Percentiles rank a stretch among this genome's conserved stretches.
Evolutionary conservation across 1,284 basidiomycete species (phyloP).

Genomic region (Pyrrhoderma lamaoense): DNA sequence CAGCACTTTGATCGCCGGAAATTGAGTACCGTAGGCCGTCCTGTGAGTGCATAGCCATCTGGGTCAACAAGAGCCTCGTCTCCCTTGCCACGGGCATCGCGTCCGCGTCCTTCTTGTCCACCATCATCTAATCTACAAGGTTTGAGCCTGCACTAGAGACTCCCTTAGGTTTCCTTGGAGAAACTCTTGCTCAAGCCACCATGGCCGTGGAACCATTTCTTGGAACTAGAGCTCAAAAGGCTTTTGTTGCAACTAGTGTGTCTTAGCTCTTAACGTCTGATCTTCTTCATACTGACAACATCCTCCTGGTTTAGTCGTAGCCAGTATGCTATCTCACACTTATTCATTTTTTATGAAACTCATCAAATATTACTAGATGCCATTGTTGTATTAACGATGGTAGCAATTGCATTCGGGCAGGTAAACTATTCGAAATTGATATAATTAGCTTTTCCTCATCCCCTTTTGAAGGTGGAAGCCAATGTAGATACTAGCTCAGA

Average conservation of each 20-base stretch:
- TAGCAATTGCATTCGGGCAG: slow-evolving; percentile 33
- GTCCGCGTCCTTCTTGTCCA: too few species aligned
- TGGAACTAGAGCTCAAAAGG: slow-evolving; percentile 23
- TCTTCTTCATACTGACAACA: slow-evolving; percentile 17
- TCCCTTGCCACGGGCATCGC: too few species aligned
- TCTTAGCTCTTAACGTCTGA: slow-evolving; percentile 1
- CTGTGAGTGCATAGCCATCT: too few species aligned
- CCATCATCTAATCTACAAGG: too few species aligned
- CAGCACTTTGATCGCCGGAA: too few species aligned
- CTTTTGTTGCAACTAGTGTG: slow-evolving; percentile 43
- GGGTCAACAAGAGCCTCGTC: too few species aligned
- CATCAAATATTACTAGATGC: slow-evolving; percentile 33
- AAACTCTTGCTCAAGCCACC: neutral
- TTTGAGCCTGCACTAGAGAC: too few species aligned
- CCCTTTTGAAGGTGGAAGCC: slow-evolving; percentile 41
- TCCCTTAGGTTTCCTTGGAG: too few species aligned
- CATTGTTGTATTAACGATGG: slow-evolving; percentile 40
- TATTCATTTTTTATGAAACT: neutral
- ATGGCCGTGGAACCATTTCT: slow-evolving; percentile 25
- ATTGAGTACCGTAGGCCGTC: too few species aligned
- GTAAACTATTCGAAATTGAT: slow-evolving; percentile 19
- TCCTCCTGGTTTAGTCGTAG: neutral
- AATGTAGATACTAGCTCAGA: slow-evolving; percentile 36
- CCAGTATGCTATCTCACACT: neutral
- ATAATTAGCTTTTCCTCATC: neutral